Conservation (phyloP, 2,329 filamentous ascomycete species). For the Ophiostoma sp. region DNA sequence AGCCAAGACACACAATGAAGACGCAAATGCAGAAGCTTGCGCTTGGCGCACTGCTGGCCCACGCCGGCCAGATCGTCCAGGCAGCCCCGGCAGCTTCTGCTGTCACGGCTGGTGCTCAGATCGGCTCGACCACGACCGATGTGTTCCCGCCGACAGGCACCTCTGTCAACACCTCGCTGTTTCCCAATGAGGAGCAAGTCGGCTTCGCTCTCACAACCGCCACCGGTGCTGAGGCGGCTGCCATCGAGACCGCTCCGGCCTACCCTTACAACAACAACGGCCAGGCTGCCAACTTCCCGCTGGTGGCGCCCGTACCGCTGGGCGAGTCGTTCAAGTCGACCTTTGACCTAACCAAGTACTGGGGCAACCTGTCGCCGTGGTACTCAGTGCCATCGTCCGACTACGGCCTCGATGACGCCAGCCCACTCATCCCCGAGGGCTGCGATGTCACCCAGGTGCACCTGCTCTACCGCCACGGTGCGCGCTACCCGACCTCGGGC, state of each 20-base stretch:
- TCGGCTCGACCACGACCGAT: constrained; percentile 4
- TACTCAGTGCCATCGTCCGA: constrained; percentile 4
- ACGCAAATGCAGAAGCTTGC: constrained; percentile 1
- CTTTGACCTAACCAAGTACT: constrained; percentile 8
- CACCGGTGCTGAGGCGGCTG: constrained; percentile 2
- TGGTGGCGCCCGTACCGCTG: constrained; percentile 1
- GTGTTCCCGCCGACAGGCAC: neutral
- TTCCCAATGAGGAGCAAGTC: constrained; percentile 3
- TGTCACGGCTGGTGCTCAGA: neutral
- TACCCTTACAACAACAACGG: constrained; percentile 11
- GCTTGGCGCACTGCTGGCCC: constrained; percentile 3
- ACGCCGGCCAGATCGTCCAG: neutral
- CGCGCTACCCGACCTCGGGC: neutral
- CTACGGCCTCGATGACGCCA: neutral
- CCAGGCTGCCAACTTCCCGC: constrained; percentile 10
- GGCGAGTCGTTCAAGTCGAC: neutral
- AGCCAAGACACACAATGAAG: constrained; percentile 7
- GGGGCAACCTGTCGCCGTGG: constrained; percentile 6
- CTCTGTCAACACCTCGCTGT: constrained; percentile 4
- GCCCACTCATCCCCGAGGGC: neutral
- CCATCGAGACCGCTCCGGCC: neutral
- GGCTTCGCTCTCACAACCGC: neutral
- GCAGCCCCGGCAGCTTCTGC: neutral
- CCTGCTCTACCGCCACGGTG: constrained; percentile 8
- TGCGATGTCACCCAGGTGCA: constrained; percentile 10